Evolutionary conservation across 805 yeast genomes (phyloP), one percentile per base, ranked within the genome.

Genomic region (Barnettozyma californica): DNA sequence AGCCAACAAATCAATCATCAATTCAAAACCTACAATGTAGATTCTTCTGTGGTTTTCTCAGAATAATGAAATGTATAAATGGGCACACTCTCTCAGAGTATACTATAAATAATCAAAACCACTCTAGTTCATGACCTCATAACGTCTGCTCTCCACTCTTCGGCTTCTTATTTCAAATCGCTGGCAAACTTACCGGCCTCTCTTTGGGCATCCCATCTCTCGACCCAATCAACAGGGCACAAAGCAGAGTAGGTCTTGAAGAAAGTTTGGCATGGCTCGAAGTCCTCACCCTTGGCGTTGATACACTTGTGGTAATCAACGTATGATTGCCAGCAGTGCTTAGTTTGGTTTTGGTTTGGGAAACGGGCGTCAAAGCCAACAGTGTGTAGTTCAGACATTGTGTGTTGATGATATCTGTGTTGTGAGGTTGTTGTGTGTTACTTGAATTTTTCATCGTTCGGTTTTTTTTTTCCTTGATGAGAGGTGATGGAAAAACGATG

Each of bases 241-340:
- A 87, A 76, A 21, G 97, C 80, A 61, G 85, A 80, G 79, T 79
- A 94, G 49, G 97, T 88, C 72, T 81, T 85, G 83, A 81, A 87
- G 77, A 94, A 94, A 62, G 87, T 91, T 74, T 90, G 80, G 74
- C 99, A 94, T 66, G 98, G 98, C 63, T 91, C 96, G 67, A 94
- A 94, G 54, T 91, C 98, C 75, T 92, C 97, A 67, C 99, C 99
- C 76, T 92, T 92, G 59, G 91, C 89, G 65, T 83, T 86, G 68
- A 94, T 81, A 78, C 99, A 94, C 73, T 90, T 91, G 84, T 87
- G 94, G 83, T 92, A 94, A 74, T 94, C 99, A 65, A 94, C 89
- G 76, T 92, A 94, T 61, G 92, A 80, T 77, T 92, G 97, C 83
- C 92, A 95, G 79, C 98, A 94, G 79, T 92, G 97, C 76, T 86